Conservation (phyloP, 1,139 yeast species). For the Nakaseomyces delphensis region DNA sequence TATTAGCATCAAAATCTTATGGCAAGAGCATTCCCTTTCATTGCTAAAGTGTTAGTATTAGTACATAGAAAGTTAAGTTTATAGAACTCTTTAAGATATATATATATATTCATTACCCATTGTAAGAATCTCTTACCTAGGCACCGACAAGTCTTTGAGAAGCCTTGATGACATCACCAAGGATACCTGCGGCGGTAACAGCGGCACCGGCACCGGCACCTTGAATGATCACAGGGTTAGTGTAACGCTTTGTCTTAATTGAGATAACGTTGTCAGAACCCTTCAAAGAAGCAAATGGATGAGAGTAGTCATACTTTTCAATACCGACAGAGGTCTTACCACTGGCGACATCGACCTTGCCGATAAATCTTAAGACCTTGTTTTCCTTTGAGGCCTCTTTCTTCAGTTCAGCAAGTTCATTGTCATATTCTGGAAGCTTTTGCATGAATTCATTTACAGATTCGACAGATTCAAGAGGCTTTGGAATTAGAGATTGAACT, state of each 20-base stretch:
- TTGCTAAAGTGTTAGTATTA: background rate
- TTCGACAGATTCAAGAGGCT: conserved; percentile 63
- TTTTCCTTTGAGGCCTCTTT: conserved; percentile 72
- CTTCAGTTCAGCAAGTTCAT: conserved; percentile 66
- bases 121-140: background rate
- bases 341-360: conserved; percentile 69
- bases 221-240: conserved; percentile 87
- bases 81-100: background rate
- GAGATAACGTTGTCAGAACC: conserved; percentile 95
- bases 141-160: conserved; percentile 58
- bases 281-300: conserved; percentile 90
- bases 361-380: conserved; percentile 89
- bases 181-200: conserved; percentile 96
- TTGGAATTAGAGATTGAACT: conserved; percentile 86
- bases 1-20: too few relatives aligned
- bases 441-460: conserved; percentile 71
- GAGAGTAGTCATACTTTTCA: conserved; percentile 74
- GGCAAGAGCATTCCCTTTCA: background rate
- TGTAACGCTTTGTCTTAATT: conserved; percentile 81
- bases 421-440: conserved; percentile 75
- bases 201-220: conserved; percentile 99
- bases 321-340: conserved; percentile 76
- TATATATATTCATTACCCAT: background rate
- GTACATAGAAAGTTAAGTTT: background rate
- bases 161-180: conserved; percentile 84